phyloP scores from a whole-genome alignment of 805 yeast genomes.

The Zygosaccharomyces bisporus region DNA sequence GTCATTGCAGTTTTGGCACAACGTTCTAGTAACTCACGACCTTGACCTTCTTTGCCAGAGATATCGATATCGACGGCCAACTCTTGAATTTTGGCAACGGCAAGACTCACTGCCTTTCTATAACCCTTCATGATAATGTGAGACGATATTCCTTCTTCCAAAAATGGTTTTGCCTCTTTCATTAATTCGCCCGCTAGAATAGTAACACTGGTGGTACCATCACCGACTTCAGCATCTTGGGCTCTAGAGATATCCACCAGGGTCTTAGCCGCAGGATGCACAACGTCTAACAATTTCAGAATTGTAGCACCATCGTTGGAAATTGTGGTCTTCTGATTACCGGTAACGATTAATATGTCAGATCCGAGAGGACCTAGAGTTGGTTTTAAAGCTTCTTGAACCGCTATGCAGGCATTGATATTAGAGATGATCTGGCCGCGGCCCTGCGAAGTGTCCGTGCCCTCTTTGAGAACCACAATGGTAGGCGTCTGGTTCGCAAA shows the following conservation, averaged over 20 bases:
- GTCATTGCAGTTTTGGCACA: constrained; percentile 98
- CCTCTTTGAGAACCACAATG: constrained; percentile 96
- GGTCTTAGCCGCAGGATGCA: constrained; percentile 97
- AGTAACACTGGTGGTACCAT: constrained; percentile 96
- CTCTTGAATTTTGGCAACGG: constrained; percentile 68
- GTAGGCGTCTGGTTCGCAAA: constrained; percentile 95
- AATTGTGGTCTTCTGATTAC: constrained; percentile 83
- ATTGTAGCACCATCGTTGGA: constrained; percentile 99
- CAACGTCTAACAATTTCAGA: constrained; percentile 84
- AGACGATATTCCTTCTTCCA: constrained; percentile 94
- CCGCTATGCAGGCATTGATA: constrained; percentile 95
- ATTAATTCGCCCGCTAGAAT: constrained; percentile 91
- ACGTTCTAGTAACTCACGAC: constrained; percentile 74
- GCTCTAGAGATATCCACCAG: constrained; percentile 91
- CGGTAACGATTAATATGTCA: constrained; percentile 83
- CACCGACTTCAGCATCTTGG: constrained; percentile 98
- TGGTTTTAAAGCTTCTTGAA: constrained; percentile 91
- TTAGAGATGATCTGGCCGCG: constrained; percentile 92
- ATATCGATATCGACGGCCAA: constrained; percentile 73
- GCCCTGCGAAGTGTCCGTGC: constrained; percentile 96
- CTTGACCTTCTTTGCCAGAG: constrained; percentile 43
- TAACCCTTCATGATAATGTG: constrained; percentile 85
- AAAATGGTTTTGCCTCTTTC: constrained; percentile 83
- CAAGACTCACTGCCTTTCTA: constrained; percentile 74
- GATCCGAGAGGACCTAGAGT: constrained; percentile 98